phyloP scores from a whole-genome alignment of 2,329 filamentous ascomycete genomes.

The Phyllosticta ampelicida region DNA sequence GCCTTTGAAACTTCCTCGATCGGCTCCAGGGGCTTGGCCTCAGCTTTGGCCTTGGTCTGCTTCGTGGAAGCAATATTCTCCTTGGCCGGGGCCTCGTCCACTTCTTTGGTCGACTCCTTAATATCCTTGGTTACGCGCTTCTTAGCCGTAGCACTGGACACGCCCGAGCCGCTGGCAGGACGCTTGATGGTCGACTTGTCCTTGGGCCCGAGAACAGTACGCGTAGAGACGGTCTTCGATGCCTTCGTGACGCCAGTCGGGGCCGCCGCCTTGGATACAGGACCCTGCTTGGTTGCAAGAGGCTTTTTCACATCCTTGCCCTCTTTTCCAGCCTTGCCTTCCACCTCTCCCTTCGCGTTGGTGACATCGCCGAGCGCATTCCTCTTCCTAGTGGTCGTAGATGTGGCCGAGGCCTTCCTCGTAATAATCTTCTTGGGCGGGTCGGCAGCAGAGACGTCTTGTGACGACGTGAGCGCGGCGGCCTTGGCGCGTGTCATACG shows the following conservation, averaged over 20 bases:
- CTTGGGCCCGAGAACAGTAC: slow-evolving; percentile 55
- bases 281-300: slow-evolving; percentile 44
- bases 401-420: slow-evolving; percentile 34
- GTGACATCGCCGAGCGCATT: slow-evolving; percentile 86
- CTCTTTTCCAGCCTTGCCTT: slow-evolving; percentile 29
- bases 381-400: slow-evolving; percentile 54
- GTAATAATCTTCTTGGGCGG: slow-evolving; percentile 40
- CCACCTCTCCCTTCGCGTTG: slow-evolving; percentile 42
- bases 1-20: slow-evolving; percentile 20
- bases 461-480: slow-evolving; percentile 49
- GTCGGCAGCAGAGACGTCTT: slow-evolving; percentile 43
- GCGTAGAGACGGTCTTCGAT: slow-evolving; percentile 48
- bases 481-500: slow-evolving; percentile 90
- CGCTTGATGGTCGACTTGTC: slow-evolving; percentile 59
- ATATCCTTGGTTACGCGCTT: slow-evolving; percentile 50
- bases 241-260: slow-evolving; percentile 73
- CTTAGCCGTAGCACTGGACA: slow-evolving; percentile 54
- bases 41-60: slow-evolving; percentile 17
- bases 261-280: slow-evolving; percentile 68
- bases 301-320: slow-evolving; percentile 63
- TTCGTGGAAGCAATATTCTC: slow-evolving; percentile 56
- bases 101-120: slow-evolving; percentile 40
- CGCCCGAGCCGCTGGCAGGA: slow-evolving; percentile 59
- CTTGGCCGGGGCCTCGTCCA: slow-evolving; percentile 46
- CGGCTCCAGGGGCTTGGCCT: slow-evolving; percentile 15